Percentiles rank a stretch among this genome's conserved stretches.
phyloP scores from a whole-genome alignment of 139 green algal species.

The Chlamydomonas schloesseri region DNA sequence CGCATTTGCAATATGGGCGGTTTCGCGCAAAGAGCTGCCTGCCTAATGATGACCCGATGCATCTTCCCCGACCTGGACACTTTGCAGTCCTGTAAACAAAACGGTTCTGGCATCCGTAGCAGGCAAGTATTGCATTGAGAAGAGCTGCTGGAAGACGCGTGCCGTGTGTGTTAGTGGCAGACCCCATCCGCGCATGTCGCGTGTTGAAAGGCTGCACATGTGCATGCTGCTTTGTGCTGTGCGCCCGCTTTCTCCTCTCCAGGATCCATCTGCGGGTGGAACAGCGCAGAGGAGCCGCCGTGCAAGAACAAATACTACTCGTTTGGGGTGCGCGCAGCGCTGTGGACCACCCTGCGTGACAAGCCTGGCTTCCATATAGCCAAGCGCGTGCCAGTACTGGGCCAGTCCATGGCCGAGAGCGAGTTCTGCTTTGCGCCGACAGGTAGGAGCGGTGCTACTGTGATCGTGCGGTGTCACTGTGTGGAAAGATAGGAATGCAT shows the following conservation, averaged over 20 bases:
- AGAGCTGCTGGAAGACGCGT: too few relatives aligned
- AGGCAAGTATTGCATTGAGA: constrained; percentile 10
- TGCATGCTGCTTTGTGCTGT: too few relatives aligned
- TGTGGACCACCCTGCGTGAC: constrained; percentile 23
- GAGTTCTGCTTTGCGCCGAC: constrained; percentile 42
- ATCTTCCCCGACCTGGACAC: too few relatives aligned
- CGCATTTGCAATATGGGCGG: too few relatives aligned
- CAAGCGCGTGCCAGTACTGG: constrained; percentile 24
- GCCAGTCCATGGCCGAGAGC: constrained; percentile 26
- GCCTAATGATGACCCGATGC: neutral
- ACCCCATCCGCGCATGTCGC: too few relatives aligned
- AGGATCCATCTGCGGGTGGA: constrained; percentile 33
- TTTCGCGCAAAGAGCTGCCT: too few relatives aligned
- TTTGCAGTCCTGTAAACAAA: constrained; percentile 20
- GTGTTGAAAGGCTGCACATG: too few relatives aligned
- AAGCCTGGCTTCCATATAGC: constrained; percentile 31
- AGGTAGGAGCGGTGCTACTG: neutral
- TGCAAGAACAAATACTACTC: constrained; percentile 24
- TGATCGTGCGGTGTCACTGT: too few relatives aligned
- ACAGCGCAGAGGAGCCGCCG: constrained; percentile 28
- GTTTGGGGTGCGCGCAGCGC: constrained; percentile 22
- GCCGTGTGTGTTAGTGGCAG: too few relatives aligned
- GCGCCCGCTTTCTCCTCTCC: too few relatives aligned
- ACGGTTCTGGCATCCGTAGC: constrained; percentile 8
- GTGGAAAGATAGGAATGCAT: too few relatives aligned